Evolutionary conservation across 2,329 filamentous ascomycete species (phyloP).

Genomic region (Neofusicoccum cordaticola): DNA sequence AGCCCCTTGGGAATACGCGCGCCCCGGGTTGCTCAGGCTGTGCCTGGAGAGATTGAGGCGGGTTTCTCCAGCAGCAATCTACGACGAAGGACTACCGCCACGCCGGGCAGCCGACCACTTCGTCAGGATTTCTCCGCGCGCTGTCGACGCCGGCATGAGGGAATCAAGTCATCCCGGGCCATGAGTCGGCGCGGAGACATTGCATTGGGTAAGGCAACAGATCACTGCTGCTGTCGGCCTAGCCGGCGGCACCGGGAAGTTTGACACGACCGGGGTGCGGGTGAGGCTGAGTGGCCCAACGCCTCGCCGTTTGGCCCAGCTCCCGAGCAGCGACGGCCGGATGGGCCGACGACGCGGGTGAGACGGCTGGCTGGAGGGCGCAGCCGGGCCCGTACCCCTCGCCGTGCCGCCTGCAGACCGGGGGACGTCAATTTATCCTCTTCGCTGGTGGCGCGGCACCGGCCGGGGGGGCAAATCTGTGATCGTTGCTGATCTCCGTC

Average conservation of each 20-base stretch:
- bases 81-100: neutral
- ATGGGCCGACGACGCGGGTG: neutral
- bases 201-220: neutral
- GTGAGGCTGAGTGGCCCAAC: neutral
- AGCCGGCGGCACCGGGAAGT: neutral
- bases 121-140: neutral
- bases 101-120: neutral
- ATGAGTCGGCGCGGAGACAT: too few relatives aligned
- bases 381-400: neutral
- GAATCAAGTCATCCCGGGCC: neutral
- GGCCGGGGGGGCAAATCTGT: neutral
- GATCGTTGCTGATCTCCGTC: neutral
- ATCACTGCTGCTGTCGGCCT: conserved; percentile 9
- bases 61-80: neutral
- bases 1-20: neutral
- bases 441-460: neutral
- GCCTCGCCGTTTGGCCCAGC: neutral
- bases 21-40: neutral
- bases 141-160: neutral
- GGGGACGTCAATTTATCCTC: conserved; percentile 3
- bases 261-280: neutral
- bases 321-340: too few relatives aligned
- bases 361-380: neutral
- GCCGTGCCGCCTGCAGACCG: neutral
- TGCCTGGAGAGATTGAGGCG: neutral